A percentile compares a stretch with the other conserved stretches of the same genome.
Conservation (phyloP, 106 monocot genomes). For the Allium cepa region DNA sequence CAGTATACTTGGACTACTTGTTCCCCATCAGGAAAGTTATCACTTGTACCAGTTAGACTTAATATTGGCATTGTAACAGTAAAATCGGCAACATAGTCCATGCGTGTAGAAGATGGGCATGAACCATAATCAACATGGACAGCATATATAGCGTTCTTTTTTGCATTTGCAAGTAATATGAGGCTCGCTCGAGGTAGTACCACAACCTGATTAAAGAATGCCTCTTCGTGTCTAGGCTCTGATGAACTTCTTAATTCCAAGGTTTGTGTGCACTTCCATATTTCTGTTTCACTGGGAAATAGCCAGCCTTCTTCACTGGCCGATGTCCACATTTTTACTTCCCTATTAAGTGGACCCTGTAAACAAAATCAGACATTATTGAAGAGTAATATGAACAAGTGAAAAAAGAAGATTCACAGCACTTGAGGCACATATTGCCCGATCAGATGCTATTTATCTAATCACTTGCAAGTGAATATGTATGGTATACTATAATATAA, state of each 20-base stretch:
- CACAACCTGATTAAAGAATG: constrained; percentile 95
- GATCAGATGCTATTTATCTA: no score
- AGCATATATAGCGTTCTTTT: constrained; percentile 96
- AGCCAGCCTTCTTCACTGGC: constrained; percentile 84
- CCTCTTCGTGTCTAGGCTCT: constrained; percentile 60
- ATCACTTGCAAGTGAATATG: no score
- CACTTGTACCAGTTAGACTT: constrained; percentile 83
- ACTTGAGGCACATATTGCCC: neutral
- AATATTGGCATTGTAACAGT: constrained; percentile 98
- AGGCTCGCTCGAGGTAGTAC: constrained; percentile 72
- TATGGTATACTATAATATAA: no score
- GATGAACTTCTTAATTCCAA: constrained; percentile 74
- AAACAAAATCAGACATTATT: constrained; percentile 1
- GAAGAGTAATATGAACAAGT: no score
- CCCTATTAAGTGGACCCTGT: constrained; percentile 89
- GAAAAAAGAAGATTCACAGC: neutral
- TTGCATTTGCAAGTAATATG: constrained; percentile 92
- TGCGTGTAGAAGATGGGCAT: constrained; percentile 62
- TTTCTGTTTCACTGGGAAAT: constrained; percentile 77
- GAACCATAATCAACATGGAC: constrained; percentile 88
- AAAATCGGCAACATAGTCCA: constrained; percentile 95
- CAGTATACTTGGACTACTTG: constrained; percentile 92
- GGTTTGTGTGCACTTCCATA: constrained; percentile 91
- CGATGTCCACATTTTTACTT: constrained; percentile 89
- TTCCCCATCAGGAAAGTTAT: constrained; percentile 56